Evolutionary conservation across 176 grass and related monocot species (phyloP).

Genomic region (Cenchrus fungigraminus): DNA sequence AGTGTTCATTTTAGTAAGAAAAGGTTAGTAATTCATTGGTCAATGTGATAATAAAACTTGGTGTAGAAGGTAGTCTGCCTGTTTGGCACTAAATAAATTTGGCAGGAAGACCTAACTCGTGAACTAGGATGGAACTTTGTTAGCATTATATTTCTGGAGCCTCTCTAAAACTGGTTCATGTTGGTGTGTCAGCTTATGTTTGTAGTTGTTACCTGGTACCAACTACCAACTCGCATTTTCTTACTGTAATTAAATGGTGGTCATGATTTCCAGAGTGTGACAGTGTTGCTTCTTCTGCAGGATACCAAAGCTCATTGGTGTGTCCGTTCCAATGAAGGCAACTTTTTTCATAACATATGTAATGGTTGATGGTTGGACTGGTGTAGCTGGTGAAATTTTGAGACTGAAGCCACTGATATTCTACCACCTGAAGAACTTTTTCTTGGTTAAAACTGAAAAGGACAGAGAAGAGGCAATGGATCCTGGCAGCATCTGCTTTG

Average conservation of each 20-base stretch:
- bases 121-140: no score
- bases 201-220: background rate
- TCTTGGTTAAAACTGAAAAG: conserved; percentile 98
- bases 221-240: conserved; percentile 12
- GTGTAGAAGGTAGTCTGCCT: background rate
- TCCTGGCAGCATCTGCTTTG: conserved; percentile 89
- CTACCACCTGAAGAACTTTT: conserved; percentile 82
- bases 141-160: no score
- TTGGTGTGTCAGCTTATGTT: background rate
- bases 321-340: conserved; percentile 83
- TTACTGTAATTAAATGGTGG: conserved; percentile 7
- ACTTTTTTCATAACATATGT: conserved; percentile 97
- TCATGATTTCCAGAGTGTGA: background rate
- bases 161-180: no score
- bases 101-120: background rate
- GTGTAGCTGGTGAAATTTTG: conserved; percentile 86
- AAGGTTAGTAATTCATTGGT: background rate
- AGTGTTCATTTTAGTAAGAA: background rate
- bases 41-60: background rate
- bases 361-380: conserved; percentile 97
- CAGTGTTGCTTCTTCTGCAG: conserved; percentile 41
- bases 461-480: conserved; percentile 94
- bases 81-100: background rate
- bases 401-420: conserved; percentile 68
- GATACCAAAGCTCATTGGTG: conserved; percentile 72